Conservation (phyloP, 2,329 filamentous ascomycete genomes). For the Trichoderma sp. region DNA sequence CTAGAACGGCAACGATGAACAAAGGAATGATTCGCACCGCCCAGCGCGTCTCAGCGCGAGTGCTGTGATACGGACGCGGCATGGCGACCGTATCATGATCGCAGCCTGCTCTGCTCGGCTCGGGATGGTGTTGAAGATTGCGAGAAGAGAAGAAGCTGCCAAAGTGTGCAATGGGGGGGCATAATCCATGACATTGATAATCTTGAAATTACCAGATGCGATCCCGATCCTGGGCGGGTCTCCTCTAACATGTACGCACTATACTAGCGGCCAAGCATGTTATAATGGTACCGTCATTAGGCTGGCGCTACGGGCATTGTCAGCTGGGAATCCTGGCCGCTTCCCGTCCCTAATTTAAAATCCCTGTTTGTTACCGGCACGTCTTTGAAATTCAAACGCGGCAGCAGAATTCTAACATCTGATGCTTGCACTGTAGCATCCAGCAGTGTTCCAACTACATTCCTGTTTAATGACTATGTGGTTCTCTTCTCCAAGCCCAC, state of each 20-base stretch:
- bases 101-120: slow-evolving; percentile 17
- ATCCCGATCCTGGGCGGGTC: not conserved
- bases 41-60: slow-evolving; percentile 40
- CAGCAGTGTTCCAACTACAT: not conserved
- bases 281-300: not conserved
- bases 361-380: not conserved
- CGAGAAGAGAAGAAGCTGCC: not conserved
- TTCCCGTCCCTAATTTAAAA: not conserved
- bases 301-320: not conserved
- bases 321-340: not conserved
- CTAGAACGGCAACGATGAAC: slow-evolving; percentile 67
- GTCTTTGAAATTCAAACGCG: not conserved
- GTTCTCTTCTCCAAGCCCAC: not conserved
- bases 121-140: not conserved
- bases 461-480: not conserved
- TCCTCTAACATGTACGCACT: not conserved
- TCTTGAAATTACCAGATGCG: not conserved
- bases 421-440: not conserved
- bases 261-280: not conserved
- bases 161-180: not conserved
- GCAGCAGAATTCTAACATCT: not conserved
- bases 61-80: slow-evolving; percentile 37
- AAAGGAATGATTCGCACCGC: slow-evolving; percentile 66
- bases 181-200: not conserved
- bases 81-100: slow-evolving; percentile 42